Conservation (phyloP, 352 stramenopile species). For the Globisporangium iwayamae region DNA sequence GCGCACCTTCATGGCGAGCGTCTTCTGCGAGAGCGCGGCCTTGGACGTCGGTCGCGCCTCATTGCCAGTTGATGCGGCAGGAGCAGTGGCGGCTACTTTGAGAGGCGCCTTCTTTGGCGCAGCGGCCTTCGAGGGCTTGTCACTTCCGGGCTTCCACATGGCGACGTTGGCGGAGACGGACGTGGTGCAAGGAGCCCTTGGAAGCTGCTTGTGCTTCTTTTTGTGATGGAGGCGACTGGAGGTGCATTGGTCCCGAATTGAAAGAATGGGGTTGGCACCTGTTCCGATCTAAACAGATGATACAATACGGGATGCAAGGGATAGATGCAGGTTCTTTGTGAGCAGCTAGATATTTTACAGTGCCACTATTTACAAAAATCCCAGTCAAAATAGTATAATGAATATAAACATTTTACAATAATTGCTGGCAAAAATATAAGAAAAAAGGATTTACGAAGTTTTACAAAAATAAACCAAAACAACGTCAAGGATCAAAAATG, state of each 20-base stretch:
- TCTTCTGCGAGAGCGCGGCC: constrained; percentile 71
- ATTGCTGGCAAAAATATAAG: no score
- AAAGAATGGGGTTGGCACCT: no score
- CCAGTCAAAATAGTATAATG: no score
- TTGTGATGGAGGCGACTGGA: constrained; percentile 9
- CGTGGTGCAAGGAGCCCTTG: constrained; percentile 7
- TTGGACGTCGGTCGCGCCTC: constrained; percentile 36
- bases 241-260: constrained; percentile 12
- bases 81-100: background rate
- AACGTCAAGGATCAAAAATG: no score
- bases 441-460: no score
- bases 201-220: background rate
- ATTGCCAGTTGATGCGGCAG: constrained; percentile 16
- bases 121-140: constrained; percentile 7
- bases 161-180: background rate
- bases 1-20: constrained; percentile 80
- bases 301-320: no score
- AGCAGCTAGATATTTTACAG: no score
- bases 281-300: no score
- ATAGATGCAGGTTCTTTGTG: background rate
- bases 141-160: constrained; percentile 27
- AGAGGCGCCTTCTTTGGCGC: background rate
- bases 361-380: no score
- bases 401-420: no score
- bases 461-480: no score